Base-by-base conservation (phyloP, 2,329 filamentous ascomycete species). In the Didymella lethalis region DNA sequence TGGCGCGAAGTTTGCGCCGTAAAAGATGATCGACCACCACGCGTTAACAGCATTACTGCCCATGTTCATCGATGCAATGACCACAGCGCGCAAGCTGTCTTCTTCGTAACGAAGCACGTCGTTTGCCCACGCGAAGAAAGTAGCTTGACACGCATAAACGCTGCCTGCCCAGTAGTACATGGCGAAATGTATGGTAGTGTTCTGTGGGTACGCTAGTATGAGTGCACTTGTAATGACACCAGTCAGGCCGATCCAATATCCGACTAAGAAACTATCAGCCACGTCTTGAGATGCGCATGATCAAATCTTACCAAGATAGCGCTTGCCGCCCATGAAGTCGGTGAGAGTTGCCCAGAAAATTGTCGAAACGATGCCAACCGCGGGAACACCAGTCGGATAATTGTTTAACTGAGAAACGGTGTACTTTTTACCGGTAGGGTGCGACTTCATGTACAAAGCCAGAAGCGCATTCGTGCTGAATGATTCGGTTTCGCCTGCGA, bases 81-180 rank as follows among this genome's bases (percentile, higher is more conserved):
- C 88, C 1, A 91, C 83, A 2, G 84, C 86, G 4, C 89, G 81
- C 64, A 88, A 84, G 45, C 87, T 82, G 20, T 84, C 83, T 59
- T 90, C 85, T 65, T 90, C 85, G 54, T 84, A 83, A 7, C 86
- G 82, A 78, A 90, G 84, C 2, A 86, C 85, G 66, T 91, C 89
- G 65, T 92, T 91, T 23, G 87, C 89, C 89, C 89, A 91, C 0
- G 89, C 89, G 64, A 92, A 91, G 65, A 91, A 91, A 0, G 86
- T 89, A 0, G 89, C 88, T 74, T 92, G 88, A 67, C 88, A 90
- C 0, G 89, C 88, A 64, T 91, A 91, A 0, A 90, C 86, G 3
- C 84, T 80, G 0, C 89, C 89, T 0, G 88, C 86, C 85, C 86
- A 88, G 73, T 90, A 91, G 65, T 90, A 91, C 4, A 88, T 87